Base-by-base conservation (phyloP, 345 rosid genomes). In the Eutrema heterophyllum region DNA sequence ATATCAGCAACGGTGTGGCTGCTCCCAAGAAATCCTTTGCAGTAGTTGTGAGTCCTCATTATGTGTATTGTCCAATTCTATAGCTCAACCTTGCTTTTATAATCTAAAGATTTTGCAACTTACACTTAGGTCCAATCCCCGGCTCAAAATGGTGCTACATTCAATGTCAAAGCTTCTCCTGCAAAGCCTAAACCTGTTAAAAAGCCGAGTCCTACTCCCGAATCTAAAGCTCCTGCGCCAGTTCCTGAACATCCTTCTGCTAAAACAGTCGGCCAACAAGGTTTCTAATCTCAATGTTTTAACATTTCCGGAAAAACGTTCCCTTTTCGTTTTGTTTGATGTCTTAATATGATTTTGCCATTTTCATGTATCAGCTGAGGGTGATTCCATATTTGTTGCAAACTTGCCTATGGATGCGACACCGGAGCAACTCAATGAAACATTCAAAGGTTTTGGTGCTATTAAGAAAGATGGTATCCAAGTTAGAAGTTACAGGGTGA, bases 401-500 rank as follows among this genome's bases (percentile, higher is more conserved):
- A 78, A 78, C 74, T 78, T 78, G 70, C 81, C 78, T 30, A 78
- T 78, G 81, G 74, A 78, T 10, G 81, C 81, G 0, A 67, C 74
- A 60, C 54, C 73, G 0, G 81, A 72, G 54, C 81, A 78, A 61
- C 78, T 78, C 14, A 35, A 54, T 52, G 81, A 78, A 60, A 38
- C 70, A 43, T 78, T 78, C 74, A 73, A 72, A 46, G 70, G 77
- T 1, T 78, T 67, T 44, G 81, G 81, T 12, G 16, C 9, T 11
- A 78, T 78, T 33, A 78, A 6, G 50, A 73, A 60, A 52, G 74
- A 78, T 29, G 59, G 60, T 21, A 72, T 78, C 55, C 81, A 78
- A 78, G 81, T 78, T 36, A 78, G 81, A 60, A 78, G 78, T 45
- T 72, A 72, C 70, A 72, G 68, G 63, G 81, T 78, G 35, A 67